Base-by-base conservation (phyloP, 1,139 yeast species). In the Saccharomyces hybrid region DNA sequence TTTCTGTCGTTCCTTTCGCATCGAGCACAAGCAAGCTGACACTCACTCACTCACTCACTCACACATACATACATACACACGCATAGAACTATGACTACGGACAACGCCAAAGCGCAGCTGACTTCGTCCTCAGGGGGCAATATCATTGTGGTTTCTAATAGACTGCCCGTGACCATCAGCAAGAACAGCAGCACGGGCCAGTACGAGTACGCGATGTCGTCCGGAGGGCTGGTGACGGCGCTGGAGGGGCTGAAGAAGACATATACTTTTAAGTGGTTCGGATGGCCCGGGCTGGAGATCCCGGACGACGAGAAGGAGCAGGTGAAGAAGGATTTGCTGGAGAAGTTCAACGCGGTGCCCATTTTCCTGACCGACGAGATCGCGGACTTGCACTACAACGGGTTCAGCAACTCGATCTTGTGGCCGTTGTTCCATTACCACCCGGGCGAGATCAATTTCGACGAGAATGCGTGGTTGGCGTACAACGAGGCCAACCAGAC, bases 341-440 rank as follows among this genome's bases (percentile, higher is more conserved):
- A 81, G 47, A 83, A 88, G 68, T 93, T 90, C 76, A 86, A 86
- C 59, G 93, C 98, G 63, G 83, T 89, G 28, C 99, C 99, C 1
- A 86, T 95, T 52, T 95, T 86, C 73, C 71, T 95, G 57, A 79
- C 83, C 59, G 98, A 93, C 66, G 88, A 86, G 59, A 78, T 93
- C 61, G 98, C 99, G 1, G 99, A 93, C 65, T 77, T 93, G 63
- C 98, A 93, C 73, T 95, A 95, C 74, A 95, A 95, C 70, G 99
- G 99, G 49, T 95, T 95, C 71, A 83, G 91, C 57, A 95, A 93
- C 72, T 79, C 84, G 34, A 95, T 95, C 59, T 75, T 95, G 60
- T 95, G 99, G 99, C 99, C 99, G 1, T 74, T 95, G 58, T 95
- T 95, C 75, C 99, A 95, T 71, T 95, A 95, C 72, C 99, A 95